Percentiles rank a stretch among this genome's conserved stretches.
Evolutionary conservation across 768 basidiomycete genomes (phyloP).

Genomic region (Trametes cubensis): DNA sequence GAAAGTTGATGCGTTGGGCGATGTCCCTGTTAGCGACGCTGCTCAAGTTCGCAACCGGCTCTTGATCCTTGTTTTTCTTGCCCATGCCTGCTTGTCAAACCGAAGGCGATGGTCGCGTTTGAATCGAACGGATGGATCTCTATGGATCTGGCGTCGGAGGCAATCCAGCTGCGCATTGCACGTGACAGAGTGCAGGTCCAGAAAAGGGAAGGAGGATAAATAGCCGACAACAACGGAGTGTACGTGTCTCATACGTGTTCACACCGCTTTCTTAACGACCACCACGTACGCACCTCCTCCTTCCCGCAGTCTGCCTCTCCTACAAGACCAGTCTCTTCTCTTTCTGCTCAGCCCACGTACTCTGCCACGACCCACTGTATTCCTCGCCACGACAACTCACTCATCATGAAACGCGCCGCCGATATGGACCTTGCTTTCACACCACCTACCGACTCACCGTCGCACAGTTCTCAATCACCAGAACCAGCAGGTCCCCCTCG

Average conservation of each 20-base stretch:
- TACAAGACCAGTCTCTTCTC: slow-evolving; percentile 32
- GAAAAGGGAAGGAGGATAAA: slow-evolving; percentile 21
- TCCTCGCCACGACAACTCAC: neutral
- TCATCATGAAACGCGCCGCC: slow-evolving; percentile 34
- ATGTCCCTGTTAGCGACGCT: slow-evolving; percentile 71
- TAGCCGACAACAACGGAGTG: slow-evolving; percentile 26
- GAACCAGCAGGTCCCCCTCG: slow-evolving; percentile 51
- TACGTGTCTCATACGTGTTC: slow-evolving; percentile 33
- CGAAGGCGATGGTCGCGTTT: neutral
- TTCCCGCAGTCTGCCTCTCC: slow-evolving; percentile 28
- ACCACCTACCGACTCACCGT: slow-evolving; percentile 27
- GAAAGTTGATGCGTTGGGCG: slow-evolving; percentile 81
- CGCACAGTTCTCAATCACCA: slow-evolving; percentile 25
- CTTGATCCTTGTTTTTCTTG: slow-evolving; percentile 63
- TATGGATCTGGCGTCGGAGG: neutral
- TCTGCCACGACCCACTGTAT: slow-evolving; percentile 21
- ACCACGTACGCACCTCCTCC: slow-evolving; percentile 33
- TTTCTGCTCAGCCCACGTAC: slow-evolving; percentile 25
- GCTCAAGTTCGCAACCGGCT: slow-evolving; percentile 50
- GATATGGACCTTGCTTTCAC: slow-evolving; percentile 28
- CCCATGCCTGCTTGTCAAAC: slow-evolving; percentile 48
- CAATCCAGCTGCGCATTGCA: neutral
- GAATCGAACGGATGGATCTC: neutral
- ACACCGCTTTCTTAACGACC: slow-evolving; percentile 28
- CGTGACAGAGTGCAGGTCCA: slow-evolving; percentile 9